Conservation (phyloP, 1,139 yeast species). For the Yamadazyma membranifaciens region DNA sequence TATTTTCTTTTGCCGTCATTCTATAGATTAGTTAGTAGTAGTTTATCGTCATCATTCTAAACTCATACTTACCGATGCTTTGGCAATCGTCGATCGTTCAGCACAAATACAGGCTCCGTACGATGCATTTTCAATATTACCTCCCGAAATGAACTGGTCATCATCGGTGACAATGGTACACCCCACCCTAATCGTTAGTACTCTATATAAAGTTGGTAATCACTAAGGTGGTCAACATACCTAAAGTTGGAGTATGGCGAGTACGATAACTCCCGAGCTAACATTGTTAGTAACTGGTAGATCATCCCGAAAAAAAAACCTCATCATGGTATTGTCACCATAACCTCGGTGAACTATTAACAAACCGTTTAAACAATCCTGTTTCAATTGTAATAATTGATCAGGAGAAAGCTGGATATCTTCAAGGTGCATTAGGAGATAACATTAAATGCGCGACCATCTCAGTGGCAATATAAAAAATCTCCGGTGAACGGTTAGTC, state of each 20-base stretch:
- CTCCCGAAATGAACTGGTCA: constrained; percentile 61
- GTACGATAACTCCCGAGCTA: constrained; percentile 58
- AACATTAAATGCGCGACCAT: constrained; percentile 1
- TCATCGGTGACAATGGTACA: constrained; percentile 60
- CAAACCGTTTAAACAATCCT: constrained; percentile 31
- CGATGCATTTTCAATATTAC: constrained; percentile 90
- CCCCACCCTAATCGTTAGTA: constrained; percentile 62
- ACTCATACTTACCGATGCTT: constrained; percentile 51
- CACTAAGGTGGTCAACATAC: constrained; percentile 25
- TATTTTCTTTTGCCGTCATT: constrained; percentile 46
- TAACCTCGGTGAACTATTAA: not conserved
- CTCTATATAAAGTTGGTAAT: not conserved
- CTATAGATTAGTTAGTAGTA: constrained; percentile 14
- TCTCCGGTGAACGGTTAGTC: no score
- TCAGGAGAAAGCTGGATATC: constrained; percentile 13
- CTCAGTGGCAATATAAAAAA: constrained; percentile 6
- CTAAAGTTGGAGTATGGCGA: constrained; percentile 82
- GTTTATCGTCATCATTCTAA: not conserved
- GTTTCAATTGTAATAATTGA: constrained; percentile 26
- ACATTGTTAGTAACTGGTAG: constrained; percentile 5
- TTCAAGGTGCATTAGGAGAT: constrained; percentile 6
- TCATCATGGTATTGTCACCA: no score
- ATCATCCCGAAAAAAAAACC: no score
- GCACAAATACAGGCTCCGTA: constrained; percentile 92
- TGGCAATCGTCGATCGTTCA: constrained; percentile 74